A percentile compares a stretch with the other conserved stretches of the same genome.
Evolutionary conservation across 257 asterid species (phyloP).

Genomic region (Datura wrightii): DNA sequence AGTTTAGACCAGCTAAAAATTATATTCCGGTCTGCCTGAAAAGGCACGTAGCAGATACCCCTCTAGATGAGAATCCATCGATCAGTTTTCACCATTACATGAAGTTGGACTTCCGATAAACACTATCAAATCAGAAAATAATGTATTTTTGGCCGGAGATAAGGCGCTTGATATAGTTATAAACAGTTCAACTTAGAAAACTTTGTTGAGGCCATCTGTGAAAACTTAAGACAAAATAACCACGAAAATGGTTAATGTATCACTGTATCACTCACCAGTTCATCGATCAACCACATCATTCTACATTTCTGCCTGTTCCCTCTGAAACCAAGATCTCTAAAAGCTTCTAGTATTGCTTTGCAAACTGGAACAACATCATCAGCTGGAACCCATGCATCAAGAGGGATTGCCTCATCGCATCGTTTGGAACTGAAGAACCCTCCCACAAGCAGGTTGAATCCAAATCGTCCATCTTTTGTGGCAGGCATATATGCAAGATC

Average conservation of each 20-base stretch:
- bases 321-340: slow-evolving; percentile 86
- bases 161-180: background rate
- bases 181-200: background rate
- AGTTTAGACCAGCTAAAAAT: background rate
- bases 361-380: slow-evolving; percentile 83
- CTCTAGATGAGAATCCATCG: background rate
- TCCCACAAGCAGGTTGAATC: slow-evolving; percentile 91
- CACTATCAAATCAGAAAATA: background rate
- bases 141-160: background rate
- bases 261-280: slow-evolving; percentile 67
- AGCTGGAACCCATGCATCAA: slow-evolving; percentile 95
- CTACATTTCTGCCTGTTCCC: slow-evolving; percentile 93
- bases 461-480: slow-evolving; percentile 71
- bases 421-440: slow-evolving; percentile 93
- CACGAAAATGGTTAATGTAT: background rate
- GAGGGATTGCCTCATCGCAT: slow-evolving; percentile 96
- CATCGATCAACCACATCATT: slow-evolving; percentile 99
- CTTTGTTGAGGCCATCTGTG: background rate
- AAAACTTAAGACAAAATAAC: background rate
- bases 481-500: slow-evolving; percentile 99
- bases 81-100: background rate
- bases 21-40: too few species aligned
- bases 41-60: background rate
- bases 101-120: background rate
- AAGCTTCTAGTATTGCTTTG: slow-evolving; percentile 85